phyloP scores from a whole-genome alignment of 2,329 filamentous ascomycete species.

The Tolypocladium guangdongense region DNA sequence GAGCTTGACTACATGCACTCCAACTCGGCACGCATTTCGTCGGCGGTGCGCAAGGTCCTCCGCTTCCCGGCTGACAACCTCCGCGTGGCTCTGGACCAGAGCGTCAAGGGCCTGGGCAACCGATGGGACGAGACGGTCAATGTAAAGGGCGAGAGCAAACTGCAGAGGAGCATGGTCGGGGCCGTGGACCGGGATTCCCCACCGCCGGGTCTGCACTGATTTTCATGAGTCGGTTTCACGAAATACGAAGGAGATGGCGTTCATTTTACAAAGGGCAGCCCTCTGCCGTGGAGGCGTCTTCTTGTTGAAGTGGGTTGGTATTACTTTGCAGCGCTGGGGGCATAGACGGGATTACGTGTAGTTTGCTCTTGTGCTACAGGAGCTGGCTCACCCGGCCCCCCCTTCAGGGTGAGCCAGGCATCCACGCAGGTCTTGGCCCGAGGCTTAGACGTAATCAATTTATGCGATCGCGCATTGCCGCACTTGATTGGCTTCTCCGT shows the following conservation, averaged over 20 bases:
- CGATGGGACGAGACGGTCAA: conserved; percentile 78
- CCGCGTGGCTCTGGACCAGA: conserved; percentile 70
- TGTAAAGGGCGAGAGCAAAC: conserved; percentile 70
- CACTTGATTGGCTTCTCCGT: too few relatives aligned
- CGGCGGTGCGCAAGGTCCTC: conserved; percentile 79
- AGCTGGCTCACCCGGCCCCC: too few relatives aligned
- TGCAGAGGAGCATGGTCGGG: conserved; percentile 38
- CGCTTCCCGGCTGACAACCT: conserved; percentile 81
- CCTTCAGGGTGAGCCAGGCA: too few relatives aligned
- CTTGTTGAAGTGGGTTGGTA: neutral
- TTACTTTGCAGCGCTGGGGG: neutral
- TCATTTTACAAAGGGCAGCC: neutral
- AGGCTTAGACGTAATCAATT: too few relatives aligned
- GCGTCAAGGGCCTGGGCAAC: conserved; percentile 69
- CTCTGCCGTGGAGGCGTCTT: neutral
- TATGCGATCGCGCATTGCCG: too few relatives aligned
- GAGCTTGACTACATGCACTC: conserved; percentile 86
- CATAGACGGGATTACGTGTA: too few relatives aligned
- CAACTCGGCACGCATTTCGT: conserved; percentile 75
- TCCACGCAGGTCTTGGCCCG: too few relatives aligned
- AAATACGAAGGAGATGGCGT: neutral
- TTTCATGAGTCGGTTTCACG: neutral
- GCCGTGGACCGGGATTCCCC: conserved; percentile 45
- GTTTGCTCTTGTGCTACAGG: too few relatives aligned
- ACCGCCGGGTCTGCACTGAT: conserved; percentile 25